phyloP scores from a whole-genome alignment of 2,329 filamentous ascomycete species.

The Blastomyces emzantsi region DNA sequence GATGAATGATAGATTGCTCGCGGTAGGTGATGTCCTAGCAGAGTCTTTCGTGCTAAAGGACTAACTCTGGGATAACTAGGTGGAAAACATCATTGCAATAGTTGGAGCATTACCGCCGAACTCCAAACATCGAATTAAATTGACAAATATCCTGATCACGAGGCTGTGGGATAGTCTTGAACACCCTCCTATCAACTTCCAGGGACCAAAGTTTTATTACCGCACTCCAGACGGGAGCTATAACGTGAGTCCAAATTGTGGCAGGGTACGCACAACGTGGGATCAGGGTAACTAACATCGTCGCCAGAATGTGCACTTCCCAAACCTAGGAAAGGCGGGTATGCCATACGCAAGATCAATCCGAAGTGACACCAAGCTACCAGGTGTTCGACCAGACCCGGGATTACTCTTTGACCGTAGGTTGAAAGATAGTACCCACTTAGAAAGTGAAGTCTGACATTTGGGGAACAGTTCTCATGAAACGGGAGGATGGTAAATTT shows the following conservation, averaged over 20 bases:
- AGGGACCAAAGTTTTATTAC: constrained; percentile 24
- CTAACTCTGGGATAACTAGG: constrained; percentile 13
- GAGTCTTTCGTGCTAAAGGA: neutral
- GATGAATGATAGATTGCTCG: constrained; percentile 11
- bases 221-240: constrained; percentile 23
- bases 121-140: constrained; percentile 18
- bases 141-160: constrained; percentile 23
- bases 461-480: constrained; percentile 14
- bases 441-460: neutral
- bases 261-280: neutral
- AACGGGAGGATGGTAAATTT: constrained; percentile 14
- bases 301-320: constrained; percentile 15
- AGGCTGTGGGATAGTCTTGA: constrained; percentile 26
- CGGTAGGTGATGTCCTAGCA: constrained; percentile 4
- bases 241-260: constrained; percentile 6
- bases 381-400: constrained; percentile 17
- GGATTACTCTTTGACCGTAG: constrained; percentile 19
- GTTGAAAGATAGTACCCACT: neutral
- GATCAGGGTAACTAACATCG: neutral
- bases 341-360: constrained; percentile 20
- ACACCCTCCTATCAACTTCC: constrained; percentile 27
- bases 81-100: constrained; percentile 23
- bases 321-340: constrained; percentile 19
- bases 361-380: constrained; percentile 10
- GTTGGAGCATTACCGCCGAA: constrained; percentile 20